These are phyloP conservation scores for Ascochyta fabae DNA, from an alignment of 2,329 filamentous ascomycete species.

Conservation along the genomic window DNA sequence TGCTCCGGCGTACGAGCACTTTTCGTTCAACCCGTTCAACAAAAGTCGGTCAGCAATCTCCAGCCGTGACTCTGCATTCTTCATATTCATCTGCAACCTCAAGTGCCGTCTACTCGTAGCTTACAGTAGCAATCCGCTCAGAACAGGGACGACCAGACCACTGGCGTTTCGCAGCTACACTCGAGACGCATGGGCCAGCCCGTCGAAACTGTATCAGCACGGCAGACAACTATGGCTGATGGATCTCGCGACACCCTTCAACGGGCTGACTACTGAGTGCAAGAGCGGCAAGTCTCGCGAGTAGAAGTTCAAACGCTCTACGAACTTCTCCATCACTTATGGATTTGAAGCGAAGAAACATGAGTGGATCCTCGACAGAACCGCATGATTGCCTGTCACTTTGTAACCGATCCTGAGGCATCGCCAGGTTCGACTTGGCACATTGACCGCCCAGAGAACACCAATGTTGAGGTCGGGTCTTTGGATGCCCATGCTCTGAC, in stretches of 20 bases:
- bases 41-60: conserved; percentile 1
- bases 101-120: neutral
- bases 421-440: conserved; percentile 9
- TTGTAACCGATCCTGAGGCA: conserved; percentile 9
- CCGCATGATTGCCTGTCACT: conserved; percentile 6
- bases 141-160: neutral
- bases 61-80: neutral
- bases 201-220: conserved; percentile 4
- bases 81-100: neutral
- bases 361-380: neutral
- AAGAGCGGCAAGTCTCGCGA: conserved; percentile 5
- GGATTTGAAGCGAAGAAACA: neutral
- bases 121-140: neutral
- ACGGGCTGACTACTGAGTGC: neutral
- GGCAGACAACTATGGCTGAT: conserved; percentile 5
- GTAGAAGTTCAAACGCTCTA: conserved; percentile 1
- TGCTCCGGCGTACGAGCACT: conserved; percentile 7
- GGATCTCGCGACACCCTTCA: conserved; percentile 1
- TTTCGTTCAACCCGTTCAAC: conserved; percentile 5
- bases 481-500: neutral
- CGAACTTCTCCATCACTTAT: neutral
- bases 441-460: neutral
- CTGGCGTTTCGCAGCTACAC: conserved; percentile 8
- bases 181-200: conserved; percentile 12
- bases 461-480: neutral